Conservation (phyloP, 177 flowering plant species). For the Vitis hybrid region DNA sequence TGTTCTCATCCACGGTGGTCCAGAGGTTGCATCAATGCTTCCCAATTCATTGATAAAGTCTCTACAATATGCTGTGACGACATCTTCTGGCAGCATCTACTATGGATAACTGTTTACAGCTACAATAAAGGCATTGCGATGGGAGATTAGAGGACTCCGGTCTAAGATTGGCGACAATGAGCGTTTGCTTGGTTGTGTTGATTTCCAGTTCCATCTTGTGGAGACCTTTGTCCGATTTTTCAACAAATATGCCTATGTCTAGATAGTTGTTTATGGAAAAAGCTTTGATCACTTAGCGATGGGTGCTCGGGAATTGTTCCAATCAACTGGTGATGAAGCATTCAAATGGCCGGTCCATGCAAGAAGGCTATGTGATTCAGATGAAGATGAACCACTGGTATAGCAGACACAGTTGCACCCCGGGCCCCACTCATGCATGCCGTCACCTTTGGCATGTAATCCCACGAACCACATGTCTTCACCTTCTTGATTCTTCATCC, state of each 20-base stretch:
- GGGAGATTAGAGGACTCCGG: constrained; percentile 98
- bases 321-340: constrained; percentile 98
- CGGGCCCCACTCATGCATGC: no score
- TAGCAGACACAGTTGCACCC: no score
- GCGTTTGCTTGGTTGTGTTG: constrained; percentile 74
- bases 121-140: constrained; percentile 85
- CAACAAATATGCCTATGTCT: constrained; percentile 96
- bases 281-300: constrained; percentile 93
- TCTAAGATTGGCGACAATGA: constrained; percentile 96
- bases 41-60: constrained; percentile 69
- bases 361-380: no score
- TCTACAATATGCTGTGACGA: constrained; percentile 74
- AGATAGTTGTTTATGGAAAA: constrained; percentile 79
- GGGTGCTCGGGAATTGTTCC: constrained; percentile 99
- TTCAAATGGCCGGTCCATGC: constrained; percentile 23
- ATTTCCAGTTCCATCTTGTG: constrained; percentile 90
- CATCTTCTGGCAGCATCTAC: constrained; percentile 97
- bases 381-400: no score
- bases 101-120: constrained; percentile 98
- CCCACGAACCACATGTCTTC: no score
- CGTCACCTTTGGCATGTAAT: no score
- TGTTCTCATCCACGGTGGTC: constrained; percentile 84
- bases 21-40: constrained; percentile 77
- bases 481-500: no score
- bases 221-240: constrained; percentile 95